These are phyloP conservation scores for Sphagnurus paluster DNA, from an alignment of 1,284 basidiomycete species.

Conservation along the genomic window DNA sequence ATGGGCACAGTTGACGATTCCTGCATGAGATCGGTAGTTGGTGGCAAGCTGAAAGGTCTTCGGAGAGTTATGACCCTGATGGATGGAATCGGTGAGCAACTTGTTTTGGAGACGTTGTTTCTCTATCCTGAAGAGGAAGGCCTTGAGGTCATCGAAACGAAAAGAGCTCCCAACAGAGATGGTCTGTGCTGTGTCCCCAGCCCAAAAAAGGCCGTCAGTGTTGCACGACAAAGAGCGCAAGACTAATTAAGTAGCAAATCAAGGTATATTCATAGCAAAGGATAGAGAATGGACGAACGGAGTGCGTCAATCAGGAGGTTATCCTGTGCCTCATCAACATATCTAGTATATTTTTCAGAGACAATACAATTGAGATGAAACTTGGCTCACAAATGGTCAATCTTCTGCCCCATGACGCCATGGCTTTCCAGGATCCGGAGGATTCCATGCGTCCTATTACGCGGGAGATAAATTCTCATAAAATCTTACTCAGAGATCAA, in stretches of 20 bases:
- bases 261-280: background rate
- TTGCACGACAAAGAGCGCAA: slow-evolving; percentile 61
- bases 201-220: slow-evolving; percentile 72
- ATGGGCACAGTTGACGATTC: slow-evolving; percentile 68
- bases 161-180: slow-evolving; percentile 74
- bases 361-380: background rate
- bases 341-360: slow-evolving; percentile 37
- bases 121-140: slow-evolving; percentile 61
- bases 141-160: slow-evolving; percentile 69
- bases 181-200: slow-evolving; percentile 78
- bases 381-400: slow-evolving; percentile 58
- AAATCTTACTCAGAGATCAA: background rate
- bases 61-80: slow-evolving; percentile 31
- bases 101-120: background rate
- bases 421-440: slow-evolving; percentile 36
- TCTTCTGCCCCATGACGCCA: slow-evolving; percentile 40
- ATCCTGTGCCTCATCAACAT: slow-evolving; percentile 75
- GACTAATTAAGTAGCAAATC: slow-evolving; percentile 39
- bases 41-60: slow-evolving; percentile 57
- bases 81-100: background rate
- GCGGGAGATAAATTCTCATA: background rate
- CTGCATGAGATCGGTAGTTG: slow-evolving; percentile 74
- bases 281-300: slow-evolving; percentile 35
- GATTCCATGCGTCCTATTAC: slow-evolving; percentile 50
- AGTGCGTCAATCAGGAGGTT: slow-evolving; percentile 67